A percentile compares a stretch with the other conserved stretches of the same genome.
phyloP scores from a whole-genome alignment of 1,284 basidiomycete species.

The Clitocybe nebularis region DNA sequence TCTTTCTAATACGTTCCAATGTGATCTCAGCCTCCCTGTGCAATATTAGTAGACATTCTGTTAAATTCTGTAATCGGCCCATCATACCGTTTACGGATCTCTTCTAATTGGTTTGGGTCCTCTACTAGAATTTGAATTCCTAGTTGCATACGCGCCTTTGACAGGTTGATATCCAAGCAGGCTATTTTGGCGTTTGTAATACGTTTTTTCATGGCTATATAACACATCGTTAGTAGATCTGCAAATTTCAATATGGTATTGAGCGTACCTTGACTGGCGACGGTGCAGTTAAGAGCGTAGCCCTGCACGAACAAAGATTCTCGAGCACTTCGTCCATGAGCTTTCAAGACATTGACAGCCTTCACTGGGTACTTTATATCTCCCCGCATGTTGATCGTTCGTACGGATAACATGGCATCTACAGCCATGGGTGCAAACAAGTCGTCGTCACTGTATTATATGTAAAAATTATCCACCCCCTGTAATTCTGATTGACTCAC shows the following conservation, averaged over 20 bases:
- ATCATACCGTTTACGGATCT: conserved; percentile 83
- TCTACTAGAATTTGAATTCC: conserved; percentile 98
- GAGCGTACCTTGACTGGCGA: conserved; percentile 88
- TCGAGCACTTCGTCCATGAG: conserved; percentile 93
- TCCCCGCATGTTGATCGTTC: conserved; percentile 90
- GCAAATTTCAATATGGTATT: conserved; percentile 1
- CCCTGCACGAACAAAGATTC: conserved; percentile 96
- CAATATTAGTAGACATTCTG: no score
- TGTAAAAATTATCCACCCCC: background rate
- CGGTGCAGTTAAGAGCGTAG: conserved; percentile 98
- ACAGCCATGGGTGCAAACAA: conserved; percentile 98
- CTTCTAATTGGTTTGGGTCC: conserved; percentile 94
- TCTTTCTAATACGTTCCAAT: conserved; percentile 94
- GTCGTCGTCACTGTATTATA: conserved; percentile 80
- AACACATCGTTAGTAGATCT: conserved; percentile 1
- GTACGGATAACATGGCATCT: conserved; percentile 97
- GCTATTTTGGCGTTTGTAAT: conserved; percentile 95
- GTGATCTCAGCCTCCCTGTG: conserved; percentile 95
- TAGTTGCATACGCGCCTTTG: conserved; percentile 96
- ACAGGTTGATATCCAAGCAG: conserved; percentile 97
- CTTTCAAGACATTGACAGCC: conserved; percentile 99
- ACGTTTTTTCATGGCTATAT: conserved; percentile 93
- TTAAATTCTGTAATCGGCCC: no score
- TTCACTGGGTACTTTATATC: conserved; percentile 99
- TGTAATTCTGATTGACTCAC: conserved; percentile 50